Evolutionary conservation across 805 yeast genomes (phyloP), one percentile per base, ranked within the genome.

Genomic region (Jamesozyma jinghongensis): DNA sequence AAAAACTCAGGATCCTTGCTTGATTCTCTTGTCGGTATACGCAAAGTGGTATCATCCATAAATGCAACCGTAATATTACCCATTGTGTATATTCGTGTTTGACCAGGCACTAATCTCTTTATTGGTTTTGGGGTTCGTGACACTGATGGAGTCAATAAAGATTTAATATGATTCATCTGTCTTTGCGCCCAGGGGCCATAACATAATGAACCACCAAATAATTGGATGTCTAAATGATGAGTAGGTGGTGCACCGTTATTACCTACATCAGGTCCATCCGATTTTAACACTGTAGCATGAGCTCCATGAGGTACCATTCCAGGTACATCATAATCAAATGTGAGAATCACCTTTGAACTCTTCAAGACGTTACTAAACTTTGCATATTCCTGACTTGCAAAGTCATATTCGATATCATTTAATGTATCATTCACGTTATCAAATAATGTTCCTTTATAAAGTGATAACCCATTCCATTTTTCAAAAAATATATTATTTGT

Each of bases 181-280:
- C 90, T 75, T 44, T 92, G 94, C 0, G 96, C 84, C 96, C 97
- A 90, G 0, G 98, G 95, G 0, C 98, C 98, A 55, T 85, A 88
- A 49, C 81, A 81, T 1, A 86, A 63, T 0, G 84, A 78, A 0
- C 86, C 77, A 40, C 74, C 71, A 2, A 73, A 68, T 2, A 85
- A 47, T 12, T 67, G 68, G 7, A 88, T 38, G 39, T 81, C 81
- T 6, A 81, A 50, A 0, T 88, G 88, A 54, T 70, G 67, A 35
- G 65, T 67, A 1, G 87, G 87, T 0, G 81, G 65, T 3, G 69
- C 47, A 3, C 78, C 83, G 27, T 74, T 68, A 44, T 76, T 75
- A 4, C 81, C 81, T 27, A 79, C 63, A 47, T 75, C 81, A 1
- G 78, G 68, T 0, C 73, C 76, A 40, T 65, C 70, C 1, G 49